Evolutionary conservation across 192 early-diverging fungal genomes (phyloP), one percentile per base, ranked within the genome.

Genomic region (Umbelopsis ramanniana): DNA sequence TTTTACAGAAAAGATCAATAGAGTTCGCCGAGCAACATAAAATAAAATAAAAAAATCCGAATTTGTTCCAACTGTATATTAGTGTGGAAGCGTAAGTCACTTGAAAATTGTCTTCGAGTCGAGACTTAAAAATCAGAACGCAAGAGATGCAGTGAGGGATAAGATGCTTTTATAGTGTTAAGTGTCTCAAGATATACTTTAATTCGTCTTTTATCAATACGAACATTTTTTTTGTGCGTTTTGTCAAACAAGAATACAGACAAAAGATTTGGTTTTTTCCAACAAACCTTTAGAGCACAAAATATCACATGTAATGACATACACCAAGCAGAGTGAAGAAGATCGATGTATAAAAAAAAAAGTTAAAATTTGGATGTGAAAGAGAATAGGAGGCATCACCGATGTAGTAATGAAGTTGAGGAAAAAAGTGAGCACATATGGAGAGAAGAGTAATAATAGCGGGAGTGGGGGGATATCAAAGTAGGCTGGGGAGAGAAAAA

Each of bases 11-110:
- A 50, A n/a, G 57, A 33, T 35, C 57, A 29, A 63, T 63, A 63
- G 57, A 63, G 57, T 63, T 63, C 57, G 57, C 57, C 57, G 57
- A 63, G 57, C 57, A 29, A 63, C 57, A 63, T 63, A 63, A 63
- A 63, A 63, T 63, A 63, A 63, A 63, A 37, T 37, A 63, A 63
- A 63, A 37, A 63, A 63, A 37, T 63, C 23, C 33, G 33, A 63
- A 63, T 63, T 63, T 63, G 57, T 63, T 63, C 26, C 57, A 63
- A 63, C 52, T 63, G 57, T 63, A 63, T 29, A 15, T n/a, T 63
- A 23, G 11, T 54, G 53, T 29, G 29, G 29, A 29, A 29, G 29
- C 29, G 6, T 43, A 43, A 0, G 40, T 43, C 40, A 43, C 40
- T 12, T 43, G 11, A 29, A 29, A 29, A 29, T 29, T 29, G 1